phyloP scores from a whole-genome alignment of 2,329 filamentous ascomycete genomes.

The Arthrobotrys sphaeroides region DNA sequence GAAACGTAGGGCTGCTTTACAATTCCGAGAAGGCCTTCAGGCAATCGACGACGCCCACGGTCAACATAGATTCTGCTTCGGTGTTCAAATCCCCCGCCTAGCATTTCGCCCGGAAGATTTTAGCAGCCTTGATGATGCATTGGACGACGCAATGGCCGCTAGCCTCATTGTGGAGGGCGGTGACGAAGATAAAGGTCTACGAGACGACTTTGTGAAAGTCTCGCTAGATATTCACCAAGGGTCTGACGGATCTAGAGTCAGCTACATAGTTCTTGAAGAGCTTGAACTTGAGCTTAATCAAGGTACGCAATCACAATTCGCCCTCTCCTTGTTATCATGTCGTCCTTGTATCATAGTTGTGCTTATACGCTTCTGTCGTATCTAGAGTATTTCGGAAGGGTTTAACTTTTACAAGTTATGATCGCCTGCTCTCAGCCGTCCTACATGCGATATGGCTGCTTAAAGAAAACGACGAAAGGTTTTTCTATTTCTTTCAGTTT shows the following conservation, averaged over 20 bases:
- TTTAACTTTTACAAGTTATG: no score
- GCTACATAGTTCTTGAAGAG: slow-evolving; percentile 2
- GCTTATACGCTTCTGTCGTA: no score
- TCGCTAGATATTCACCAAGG: slow-evolving; percentile 4
- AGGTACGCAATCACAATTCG: neutral
- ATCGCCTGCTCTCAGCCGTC: no score
- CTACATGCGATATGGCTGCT: no score
- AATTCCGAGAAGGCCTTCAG: slow-evolving; percentile 13
- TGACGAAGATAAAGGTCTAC: slow-evolving; percentile 18
- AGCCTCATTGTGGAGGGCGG: slow-evolving; percentile 26
- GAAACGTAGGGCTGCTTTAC: neutral
- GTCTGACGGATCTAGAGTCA: neutral
- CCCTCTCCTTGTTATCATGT: neutral
- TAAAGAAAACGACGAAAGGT: no score
- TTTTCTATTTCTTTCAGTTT: no score
- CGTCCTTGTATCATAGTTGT: no score
- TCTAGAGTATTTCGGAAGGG: no score
- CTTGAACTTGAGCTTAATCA: neutral
- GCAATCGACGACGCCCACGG: slow-evolving; percentile 2
- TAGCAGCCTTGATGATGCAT: neutral
- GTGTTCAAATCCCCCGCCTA: neutral
- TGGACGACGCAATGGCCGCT: slow-evolving; percentile 14
- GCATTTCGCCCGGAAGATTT: neutral
- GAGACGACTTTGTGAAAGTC: slow-evolving; percentile 30
- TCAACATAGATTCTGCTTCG: neutral